These are phyloP conservation scores for Colletotrichum orbiculare DNA, from an alignment of 2,329 filamentous ascomycete species.

Conservation along the genomic window DNA sequence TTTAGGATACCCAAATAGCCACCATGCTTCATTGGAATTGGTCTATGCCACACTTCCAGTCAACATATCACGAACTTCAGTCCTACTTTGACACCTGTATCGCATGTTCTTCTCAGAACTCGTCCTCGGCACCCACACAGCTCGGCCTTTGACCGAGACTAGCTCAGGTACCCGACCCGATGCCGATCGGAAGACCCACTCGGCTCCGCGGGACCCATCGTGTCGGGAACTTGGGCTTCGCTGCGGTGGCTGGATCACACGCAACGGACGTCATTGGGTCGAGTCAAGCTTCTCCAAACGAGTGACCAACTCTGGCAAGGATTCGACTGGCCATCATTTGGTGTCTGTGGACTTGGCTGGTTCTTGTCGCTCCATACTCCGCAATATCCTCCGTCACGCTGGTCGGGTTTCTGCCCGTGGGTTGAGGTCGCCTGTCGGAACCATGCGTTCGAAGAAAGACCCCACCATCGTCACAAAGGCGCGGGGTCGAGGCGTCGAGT, in stretches of 20 bases:
- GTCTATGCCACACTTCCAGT: no score
- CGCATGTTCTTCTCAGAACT: neutral
- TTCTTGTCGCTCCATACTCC: conserved; percentile 1
- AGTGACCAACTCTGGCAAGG: neutral
- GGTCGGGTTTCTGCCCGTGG: conserved; percentile 13
- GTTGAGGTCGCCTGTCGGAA: conserved; percentile 26
- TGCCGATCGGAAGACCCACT: conserved; percentile 29
- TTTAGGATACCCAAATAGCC: no score
- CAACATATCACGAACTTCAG: no score
- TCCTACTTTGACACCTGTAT: neutral
- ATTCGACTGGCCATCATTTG: neutral
- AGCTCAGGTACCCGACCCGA: conserved; percentile 21
- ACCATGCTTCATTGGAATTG: no score
- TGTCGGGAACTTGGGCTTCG: conserved; percentile 11
- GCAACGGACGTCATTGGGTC: neutral
- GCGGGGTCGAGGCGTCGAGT: conserved; percentile 8
- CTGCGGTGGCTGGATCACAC: neutral
- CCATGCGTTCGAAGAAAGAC: neutral
- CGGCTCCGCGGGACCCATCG: conserved; percentile 3
- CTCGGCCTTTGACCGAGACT: conserved; percentile 6
- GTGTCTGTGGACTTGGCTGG: neutral
- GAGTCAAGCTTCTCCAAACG: neutral
- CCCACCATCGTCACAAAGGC: conserved; percentile 1
- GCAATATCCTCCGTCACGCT: conserved; percentile 7
- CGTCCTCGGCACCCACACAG: neutral